A percentile compares a stretch with the other conserved stretches of the same genome.
Conservation (phyloP, 2,329 filamentous ascomycete genomes). For the Zasmidium cellare region DNA sequence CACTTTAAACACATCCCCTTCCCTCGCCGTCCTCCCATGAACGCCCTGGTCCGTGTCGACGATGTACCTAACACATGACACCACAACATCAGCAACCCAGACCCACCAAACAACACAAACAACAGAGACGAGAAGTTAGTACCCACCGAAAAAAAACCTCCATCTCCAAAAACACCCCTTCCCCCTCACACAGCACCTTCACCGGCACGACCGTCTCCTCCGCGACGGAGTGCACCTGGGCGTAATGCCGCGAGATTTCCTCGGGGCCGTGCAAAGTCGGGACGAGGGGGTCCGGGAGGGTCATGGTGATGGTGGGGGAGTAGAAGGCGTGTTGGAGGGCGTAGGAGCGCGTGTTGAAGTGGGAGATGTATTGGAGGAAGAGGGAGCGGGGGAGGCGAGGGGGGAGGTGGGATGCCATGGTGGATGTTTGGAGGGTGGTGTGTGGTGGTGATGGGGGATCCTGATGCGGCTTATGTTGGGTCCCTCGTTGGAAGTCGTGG, state of each 20-base stretch:
- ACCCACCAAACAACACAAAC: not conserved
- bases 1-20: slow-evolving; percentile 14
- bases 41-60: slow-evolving; percentile 11
- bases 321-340: slow-evolving; percentile 12
- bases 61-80: not conserved
- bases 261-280: slow-evolving; percentile 2
- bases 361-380: slow-evolving; percentile 9
- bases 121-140: too few relatives aligned
- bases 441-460: too few relatives aligned
- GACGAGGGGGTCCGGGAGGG: slow-evolving; percentile 7
- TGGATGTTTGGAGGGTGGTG: not conserved
- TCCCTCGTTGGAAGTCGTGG: too few relatives aligned
- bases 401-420: not conserved
- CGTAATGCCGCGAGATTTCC: slow-evolving; percentile 10
- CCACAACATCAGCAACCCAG: not conserved
- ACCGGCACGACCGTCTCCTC: slow-evolving; percentile 9
- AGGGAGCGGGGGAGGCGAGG: slow-evolving; percentile 4
- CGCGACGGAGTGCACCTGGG: slow-evolving; percentile 9
- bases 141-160: slow-evolving; percentile 11
- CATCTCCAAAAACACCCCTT: slow-evolving; percentile 14
- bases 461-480: too few relatives aligned
- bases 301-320: slow-evolving; percentile 7
- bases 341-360: slow-evolving; percentile 15
- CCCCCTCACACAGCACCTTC: slow-evolving; percentile 10
- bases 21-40: slow-evolving; percentile 8